Base-by-base conservation (phyloP, 2,329 filamentous ascomycete species). In the Aspergillus ochraceoroseus region DNA sequence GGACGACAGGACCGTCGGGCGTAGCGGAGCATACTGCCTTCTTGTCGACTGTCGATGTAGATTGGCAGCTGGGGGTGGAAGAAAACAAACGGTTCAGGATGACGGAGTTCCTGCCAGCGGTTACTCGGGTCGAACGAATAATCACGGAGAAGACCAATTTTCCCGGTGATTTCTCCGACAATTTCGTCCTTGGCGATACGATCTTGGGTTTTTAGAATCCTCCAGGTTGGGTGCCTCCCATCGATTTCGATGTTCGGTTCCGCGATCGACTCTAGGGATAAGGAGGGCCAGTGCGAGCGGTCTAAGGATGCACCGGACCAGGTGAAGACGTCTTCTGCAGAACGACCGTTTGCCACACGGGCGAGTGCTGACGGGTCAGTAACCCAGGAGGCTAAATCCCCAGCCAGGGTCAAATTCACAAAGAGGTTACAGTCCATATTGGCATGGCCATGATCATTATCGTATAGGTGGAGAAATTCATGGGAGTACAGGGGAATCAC, bases 1-100 rank as follows among this genome's bases (percentile, higher is more conserved):
- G 92, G 87, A 46, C 79, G 80, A 68, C 92, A 98, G 56, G 92
- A 96, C 51, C 90, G 80, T 41, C 92, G 80, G n/a, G 94, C 81
- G 59, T 92, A 95, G 30, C 92, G 85, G 42, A 92, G 81, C 23
- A 80, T 71, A 3, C 87, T 95, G 14, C 90, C 92, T 68, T 94
- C 87, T 60, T 79, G 79, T 44, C 92, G 77, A 7, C 89, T 92
- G 64, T 95, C 92, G 56, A 98, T 92, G 66, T 89, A 95, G 8
- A 98, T 77, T 0, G 90, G 90, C 6, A 96, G 77, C 43, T 82
- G 76, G 1, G 88, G 87, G 56, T 94, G 89, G 64, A 96, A 90
- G 60, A 89, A 87, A 15, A 90, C 84, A 54, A 88, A 88, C 1
- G 85, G 85, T 41, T 72, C 68, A 2, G 72, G 71, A 48, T 74